Base-by-base conservation (phyloP, 73 alveolate species). In the Breviolum minutum region DNA sequence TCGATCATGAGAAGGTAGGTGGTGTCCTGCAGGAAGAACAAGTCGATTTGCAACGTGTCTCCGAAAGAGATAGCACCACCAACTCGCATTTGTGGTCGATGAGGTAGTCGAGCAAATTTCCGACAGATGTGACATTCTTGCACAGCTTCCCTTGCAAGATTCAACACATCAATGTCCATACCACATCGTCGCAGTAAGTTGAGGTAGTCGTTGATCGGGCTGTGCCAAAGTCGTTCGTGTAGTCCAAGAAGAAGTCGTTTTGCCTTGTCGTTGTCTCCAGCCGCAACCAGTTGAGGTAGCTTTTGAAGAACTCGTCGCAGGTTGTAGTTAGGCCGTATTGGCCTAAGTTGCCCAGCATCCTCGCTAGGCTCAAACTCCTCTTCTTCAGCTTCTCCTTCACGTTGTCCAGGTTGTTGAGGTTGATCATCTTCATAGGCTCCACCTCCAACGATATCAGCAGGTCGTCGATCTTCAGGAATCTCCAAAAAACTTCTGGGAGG, bases 61-160 rank as follows among this genome's bases (percentile, higher is more conserved):
- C 70, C 70, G 71, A 88, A 88, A 61, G 54, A 12, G 73, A 19
- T 66, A 8, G 95, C 66, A 2, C 22, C 22, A 60, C n/a, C 17
- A 19, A 66, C 86, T 66, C 40, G 66, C 20, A n/a, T n/a, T n/a
- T 88, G 95, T 0, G 95, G 95, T 13, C 95, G 71, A 54, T 88
- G 68, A 0, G 95, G 84, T 7, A 87, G 68, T 11, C 95, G 86
- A 0, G 68, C 85, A 61, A 11, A 87, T n/a, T 66, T 64, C 16
- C 95, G 60, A 54, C 95, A 87, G 0, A 87, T 74, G 2, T 62
- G 16, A 48, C 95, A 87, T 12, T 48, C 54, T 40, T 40, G 63
- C 27, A 87, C 62, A 40, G 95, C 95, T 1, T 68, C 86, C 6
- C 27, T 60, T 12, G 26, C 86, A 61, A 88, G 29, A 8, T 68